Conservation (phyloP, 2,329 filamentous ascomycete species). For the Cadophora sp. region DNA sequence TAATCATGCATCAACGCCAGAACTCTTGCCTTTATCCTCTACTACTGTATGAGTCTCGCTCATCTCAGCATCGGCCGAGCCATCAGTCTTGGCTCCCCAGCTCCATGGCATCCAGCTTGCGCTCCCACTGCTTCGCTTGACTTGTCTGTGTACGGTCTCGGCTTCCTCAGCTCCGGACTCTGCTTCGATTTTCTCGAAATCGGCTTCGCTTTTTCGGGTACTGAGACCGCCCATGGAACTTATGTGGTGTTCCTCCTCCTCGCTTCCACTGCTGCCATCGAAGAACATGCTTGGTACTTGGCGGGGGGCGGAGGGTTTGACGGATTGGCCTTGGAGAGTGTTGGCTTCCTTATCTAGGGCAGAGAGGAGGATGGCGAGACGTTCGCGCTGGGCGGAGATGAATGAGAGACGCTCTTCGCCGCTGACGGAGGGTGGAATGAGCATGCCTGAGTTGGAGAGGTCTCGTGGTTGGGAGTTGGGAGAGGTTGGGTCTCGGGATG, state of each 20-base stretch:
- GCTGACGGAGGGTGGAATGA: constrained; percentile 75
- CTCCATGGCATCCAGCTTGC: constrained; percentile 59
- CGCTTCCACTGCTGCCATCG: constrained; percentile 43
- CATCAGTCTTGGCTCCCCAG: constrained; percentile 47
- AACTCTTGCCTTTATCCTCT: constrained; percentile 33
- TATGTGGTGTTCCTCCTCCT: constrained; percentile 40
- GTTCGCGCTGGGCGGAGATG: constrained; percentile 80
- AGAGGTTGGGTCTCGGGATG: constrained; percentile 38
- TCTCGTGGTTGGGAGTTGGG: constrained; percentile 48
- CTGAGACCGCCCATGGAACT: constrained; percentile 61
- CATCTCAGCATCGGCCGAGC: constrained; percentile 28
- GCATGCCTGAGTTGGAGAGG: constrained; percentile 62
- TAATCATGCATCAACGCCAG: constrained; percentile 32
- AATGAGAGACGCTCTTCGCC: constrained; percentile 75
- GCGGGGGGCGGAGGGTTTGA: constrained; percentile 24
- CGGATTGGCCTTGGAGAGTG: constrained; percentile 55
- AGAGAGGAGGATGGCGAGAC: constrained; percentile 74
- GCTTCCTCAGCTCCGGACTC: constrained; percentile 69
- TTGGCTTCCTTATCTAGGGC: constrained; percentile 82
- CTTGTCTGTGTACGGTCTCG: constrained; percentile 40
- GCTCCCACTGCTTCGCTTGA: constrained; percentile 41
- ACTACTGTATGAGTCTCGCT: constrained; percentile 17
- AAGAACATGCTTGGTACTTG: constrained; percentile 38
- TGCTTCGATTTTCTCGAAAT: constrained; percentile 88
- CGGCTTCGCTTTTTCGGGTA: constrained; percentile 84